Evolutionary conservation across 805 yeast genomes (phyloP).

Genomic region (Pichia rugopelliculosa): DNA sequence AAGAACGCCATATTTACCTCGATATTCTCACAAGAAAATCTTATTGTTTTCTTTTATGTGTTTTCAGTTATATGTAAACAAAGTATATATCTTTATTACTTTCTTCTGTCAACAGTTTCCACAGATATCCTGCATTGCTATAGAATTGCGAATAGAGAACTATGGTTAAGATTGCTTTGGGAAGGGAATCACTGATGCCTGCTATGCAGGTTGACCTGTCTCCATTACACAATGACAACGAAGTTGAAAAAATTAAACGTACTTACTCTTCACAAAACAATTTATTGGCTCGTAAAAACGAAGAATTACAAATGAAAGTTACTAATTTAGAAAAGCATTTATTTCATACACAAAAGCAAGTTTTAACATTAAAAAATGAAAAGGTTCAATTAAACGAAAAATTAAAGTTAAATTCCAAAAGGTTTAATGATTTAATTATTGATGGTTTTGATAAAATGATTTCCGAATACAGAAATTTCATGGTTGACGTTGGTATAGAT

Average conservation of each 20-base stretch:
- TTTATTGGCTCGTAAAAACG: constrained; percentile 53
- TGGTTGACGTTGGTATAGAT: constrained; percentile 10
- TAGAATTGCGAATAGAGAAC: neutral
- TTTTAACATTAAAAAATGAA: constrained; percentile 20
- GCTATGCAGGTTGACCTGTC: neutral
- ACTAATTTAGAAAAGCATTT: constrained; percentile 46
- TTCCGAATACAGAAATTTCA: constrained; percentile 9
- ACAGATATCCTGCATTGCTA: neutral
- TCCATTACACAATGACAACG: constrained; percentile 9
- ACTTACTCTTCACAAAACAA: constrained; percentile 42
- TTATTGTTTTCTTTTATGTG: neutral
- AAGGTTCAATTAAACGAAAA: constrained; percentile 15
- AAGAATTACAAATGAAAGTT: constrained; percentile 43
- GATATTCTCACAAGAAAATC: no score
- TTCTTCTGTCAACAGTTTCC: neutral
- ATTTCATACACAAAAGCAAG: constrained; percentile 19
- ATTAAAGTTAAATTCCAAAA: constrained; percentile 6
- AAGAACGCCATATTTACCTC: no score
- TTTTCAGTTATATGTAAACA: neutral
- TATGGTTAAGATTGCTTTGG: constrained; percentile 4
- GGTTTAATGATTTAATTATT: constrained; percentile 11
- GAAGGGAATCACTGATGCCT: neutral
- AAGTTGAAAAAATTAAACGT: constrained; percentile 14
- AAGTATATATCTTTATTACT: neutral
- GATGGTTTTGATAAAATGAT: constrained; percentile 11